Percentiles rank a stretch among this genome's conserved stretches.
phyloP scores from a whole-genome alignment of 768 basidiomycete genomes.

The Brasilioporus rufonigricans region DNA sequence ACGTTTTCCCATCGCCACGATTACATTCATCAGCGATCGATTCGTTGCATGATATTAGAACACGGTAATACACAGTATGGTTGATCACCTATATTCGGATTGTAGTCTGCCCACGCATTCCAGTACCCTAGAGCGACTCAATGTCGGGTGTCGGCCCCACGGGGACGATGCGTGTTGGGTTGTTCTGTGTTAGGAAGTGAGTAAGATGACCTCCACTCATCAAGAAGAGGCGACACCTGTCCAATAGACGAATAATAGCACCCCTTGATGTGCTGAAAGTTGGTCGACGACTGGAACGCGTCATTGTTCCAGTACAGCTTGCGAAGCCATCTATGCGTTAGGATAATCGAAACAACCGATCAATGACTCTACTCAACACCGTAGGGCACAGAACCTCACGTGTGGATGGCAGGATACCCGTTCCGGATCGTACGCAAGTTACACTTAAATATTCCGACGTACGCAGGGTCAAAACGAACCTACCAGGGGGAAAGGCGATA shows the following conservation, averaged over 20 bases:
- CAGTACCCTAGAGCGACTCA: conserved; percentile 45
- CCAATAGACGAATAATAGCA: conserved; percentile 40
- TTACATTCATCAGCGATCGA: too few relatives aligned
- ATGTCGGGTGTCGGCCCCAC: conserved; percentile 71
- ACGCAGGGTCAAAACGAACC: conserved; percentile 89
- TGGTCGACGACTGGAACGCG: conserved; percentile 83
- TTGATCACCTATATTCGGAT: too few relatives aligned
- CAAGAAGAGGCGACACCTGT: background rate
- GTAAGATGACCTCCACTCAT: background rate
- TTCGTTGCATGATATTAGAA: too few relatives aligned
- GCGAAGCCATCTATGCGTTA: conserved; percentile 61
- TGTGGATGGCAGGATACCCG: conserved; percentile 80
- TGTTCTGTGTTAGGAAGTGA: conserved; percentile 51
- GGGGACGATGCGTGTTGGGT: conserved; percentile 75
- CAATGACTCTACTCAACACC: background rate
- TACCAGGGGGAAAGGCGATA: conserved; percentile 21
- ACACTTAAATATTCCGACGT: conserved; percentile 92
- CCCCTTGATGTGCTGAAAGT: conserved; percentile 75
- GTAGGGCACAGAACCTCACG: conserved; percentile 21
- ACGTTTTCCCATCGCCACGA: too few relatives aligned
- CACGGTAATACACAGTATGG: too few relatives aligned
- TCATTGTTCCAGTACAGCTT: conserved; percentile 89
- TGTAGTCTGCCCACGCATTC: too few relatives aligned
- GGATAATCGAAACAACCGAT: background rate
- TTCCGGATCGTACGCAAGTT: conserved; percentile 82